These are phyloP conservation scores for Coccomyxa subellipsoidea DNA, from an alignment of 163 green algal species.

Conservation along the genomic window DNA sequence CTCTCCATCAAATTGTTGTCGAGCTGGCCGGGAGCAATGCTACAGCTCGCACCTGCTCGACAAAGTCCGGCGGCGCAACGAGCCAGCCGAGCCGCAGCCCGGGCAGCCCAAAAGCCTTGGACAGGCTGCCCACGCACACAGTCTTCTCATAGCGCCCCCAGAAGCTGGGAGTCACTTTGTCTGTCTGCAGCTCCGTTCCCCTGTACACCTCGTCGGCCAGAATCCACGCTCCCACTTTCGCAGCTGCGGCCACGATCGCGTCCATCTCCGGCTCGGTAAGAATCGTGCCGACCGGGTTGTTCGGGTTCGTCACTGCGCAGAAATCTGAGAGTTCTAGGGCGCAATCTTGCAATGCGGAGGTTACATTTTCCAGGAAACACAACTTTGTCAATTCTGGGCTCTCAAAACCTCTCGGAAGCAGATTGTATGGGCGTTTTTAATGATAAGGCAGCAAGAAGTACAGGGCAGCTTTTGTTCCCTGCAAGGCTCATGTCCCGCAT, in stretches of 20 bases:
- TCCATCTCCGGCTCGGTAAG: constrained; percentile 10
- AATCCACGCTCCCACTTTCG: not conserved
- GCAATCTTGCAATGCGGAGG: not conserved
- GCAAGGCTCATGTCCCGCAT: no score
- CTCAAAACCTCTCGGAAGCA: no score
- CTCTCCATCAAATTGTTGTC: no score
- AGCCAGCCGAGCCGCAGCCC: constrained; percentile 13
- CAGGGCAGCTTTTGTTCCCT: no score
- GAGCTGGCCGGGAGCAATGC: no score
- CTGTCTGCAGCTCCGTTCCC: constrained; percentile 6
- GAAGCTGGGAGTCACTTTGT: not conserved
- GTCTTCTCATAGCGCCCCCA: constrained; percentile 10
- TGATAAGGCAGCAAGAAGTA: not conserved
- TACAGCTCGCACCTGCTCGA: not conserved
- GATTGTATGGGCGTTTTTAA: not conserved
- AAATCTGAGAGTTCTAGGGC: not conserved
- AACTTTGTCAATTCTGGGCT: no score
- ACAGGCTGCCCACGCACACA: constrained; percentile 7
- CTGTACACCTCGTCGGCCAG: constrained; percentile 15
- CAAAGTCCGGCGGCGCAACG: not conserved
- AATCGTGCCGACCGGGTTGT: constrained; percentile 11
- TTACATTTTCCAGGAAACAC: no score
- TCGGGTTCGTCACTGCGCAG: constrained; percentile 10
- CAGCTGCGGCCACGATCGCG: not conserved
- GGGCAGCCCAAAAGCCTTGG: constrained; percentile 10